Conservation (phyloP, 345 rosid species). For the Ceriops decandra region DNA sequence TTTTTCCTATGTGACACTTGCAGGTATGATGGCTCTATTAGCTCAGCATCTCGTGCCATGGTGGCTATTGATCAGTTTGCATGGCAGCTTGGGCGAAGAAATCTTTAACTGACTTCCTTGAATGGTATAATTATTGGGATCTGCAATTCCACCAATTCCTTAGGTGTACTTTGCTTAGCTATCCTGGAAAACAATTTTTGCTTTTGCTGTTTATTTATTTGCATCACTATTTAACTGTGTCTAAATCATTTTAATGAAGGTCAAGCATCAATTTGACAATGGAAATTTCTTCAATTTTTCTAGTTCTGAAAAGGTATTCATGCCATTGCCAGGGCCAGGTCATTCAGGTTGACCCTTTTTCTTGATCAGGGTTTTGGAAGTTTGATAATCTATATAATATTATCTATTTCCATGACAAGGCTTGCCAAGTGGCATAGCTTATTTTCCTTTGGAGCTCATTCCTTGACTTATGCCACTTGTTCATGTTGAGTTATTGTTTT, state of each 20-base stretch:
- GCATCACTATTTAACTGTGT: background rate
- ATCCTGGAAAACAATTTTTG: background rate
- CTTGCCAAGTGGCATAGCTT: too few relatives aligned
- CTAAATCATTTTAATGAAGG: background rate
- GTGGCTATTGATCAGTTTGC: slow-evolving; percentile 63
- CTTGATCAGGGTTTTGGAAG: too few relatives aligned
- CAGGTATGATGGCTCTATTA: slow-evolving; percentile 78
- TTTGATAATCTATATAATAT: too few relatives aligned
- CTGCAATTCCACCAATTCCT: background rate
- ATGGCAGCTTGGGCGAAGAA: slow-evolving; percentile 35
- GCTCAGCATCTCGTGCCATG: slow-evolving; percentile 69
- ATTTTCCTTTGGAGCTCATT: too few relatives aligned
- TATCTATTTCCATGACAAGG: too few relatives aligned
- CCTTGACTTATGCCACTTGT: too few relatives aligned
- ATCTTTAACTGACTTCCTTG: slow-evolving; percentile 10
- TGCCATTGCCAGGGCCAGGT: too few relatives aligned
- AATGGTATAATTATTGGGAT: background rate
- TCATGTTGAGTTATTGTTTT: too few relatives aligned
- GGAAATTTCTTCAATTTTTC: slow-evolving; percentile 38
- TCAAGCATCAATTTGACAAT: background rate
- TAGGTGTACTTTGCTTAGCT: background rate
- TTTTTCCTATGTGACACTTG: background rate
- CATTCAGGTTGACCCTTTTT: too few relatives aligned
- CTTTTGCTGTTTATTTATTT: background rate
- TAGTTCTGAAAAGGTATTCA: too few relatives aligned